phyloP scores from a whole-genome alignment of 1,284 basidiomycete genomes.

The Cryptococcus hybrid region DNA sequence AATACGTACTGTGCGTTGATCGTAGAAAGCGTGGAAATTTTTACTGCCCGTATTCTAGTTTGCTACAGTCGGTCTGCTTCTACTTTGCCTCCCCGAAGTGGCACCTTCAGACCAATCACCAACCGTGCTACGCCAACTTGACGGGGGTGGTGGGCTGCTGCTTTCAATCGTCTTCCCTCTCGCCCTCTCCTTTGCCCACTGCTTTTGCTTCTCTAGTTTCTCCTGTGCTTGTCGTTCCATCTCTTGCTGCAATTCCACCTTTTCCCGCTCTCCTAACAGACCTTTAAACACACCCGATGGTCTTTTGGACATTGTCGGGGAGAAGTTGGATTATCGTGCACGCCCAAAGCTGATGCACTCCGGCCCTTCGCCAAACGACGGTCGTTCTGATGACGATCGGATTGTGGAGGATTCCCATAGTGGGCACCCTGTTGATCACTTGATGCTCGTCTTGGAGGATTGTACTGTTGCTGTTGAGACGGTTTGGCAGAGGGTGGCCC shows the following conservation, averaged over 20 bases:
- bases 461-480: slow-evolving; percentile 1
- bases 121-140: neutral
- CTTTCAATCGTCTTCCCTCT: neutral
- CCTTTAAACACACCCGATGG: neutral
- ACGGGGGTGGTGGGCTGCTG: neutral
- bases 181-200: neutral
- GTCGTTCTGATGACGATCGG: neutral
- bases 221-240: neutral
- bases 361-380: neutral
- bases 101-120: neutral
- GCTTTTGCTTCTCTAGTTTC: neutral
- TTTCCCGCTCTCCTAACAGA: neutral
- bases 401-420: neutral
- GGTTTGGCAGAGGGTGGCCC: slow-evolving; percentile 45
- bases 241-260: neutral
- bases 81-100: no score
- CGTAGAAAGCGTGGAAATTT: no score
- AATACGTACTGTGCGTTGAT: no score
- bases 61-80: no score
- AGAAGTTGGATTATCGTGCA: neutral
- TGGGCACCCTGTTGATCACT: neutral
- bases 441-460: neutral
- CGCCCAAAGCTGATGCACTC: neutral
- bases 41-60: no score
- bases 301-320: neutral